A percentile compares a stretch with the other conserved stretches of the same genome.
Evolutionary conservation across 805 yeast species (phyloP).

Genomic region (Saccharomycopsis sp.): DNA sequence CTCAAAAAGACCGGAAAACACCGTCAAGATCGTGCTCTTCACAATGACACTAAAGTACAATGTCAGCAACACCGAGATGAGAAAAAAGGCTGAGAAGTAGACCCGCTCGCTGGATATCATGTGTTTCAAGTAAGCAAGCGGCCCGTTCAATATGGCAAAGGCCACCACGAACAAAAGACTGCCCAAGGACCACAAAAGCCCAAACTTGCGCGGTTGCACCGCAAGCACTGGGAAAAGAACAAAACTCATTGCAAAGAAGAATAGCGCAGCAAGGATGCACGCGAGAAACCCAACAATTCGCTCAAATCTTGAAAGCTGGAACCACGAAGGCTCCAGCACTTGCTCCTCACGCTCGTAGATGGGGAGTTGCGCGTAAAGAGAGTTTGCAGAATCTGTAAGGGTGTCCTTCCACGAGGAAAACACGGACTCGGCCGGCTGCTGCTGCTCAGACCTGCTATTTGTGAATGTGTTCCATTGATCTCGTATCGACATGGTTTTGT

Average conservation of each 20-base stretch:
- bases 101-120: conserved; percentile 67
- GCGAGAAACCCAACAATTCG: conserved; percentile 68
- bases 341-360: conserved; percentile 41
- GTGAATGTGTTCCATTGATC: conserved; percentile 19
- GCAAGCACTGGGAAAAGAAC: conserved; percentile 85
- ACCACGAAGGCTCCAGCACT: conserved; percentile 69
- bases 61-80: conserved; percentile 71
- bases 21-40: conserved; percentile 67
- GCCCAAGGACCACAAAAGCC: conserved; percentile 85
- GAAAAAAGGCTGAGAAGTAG: conserved; percentile 73
- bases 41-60: conserved; percentile 64
- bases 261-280: conserved; percentile 64
- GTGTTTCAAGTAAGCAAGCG: conserved; percentile 70
- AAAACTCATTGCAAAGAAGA: conserved; percentile 75
- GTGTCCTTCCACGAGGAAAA: conserved; percentile 16
- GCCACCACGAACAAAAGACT: conserved; percentile 78
- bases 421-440: conserved; percentile 4
- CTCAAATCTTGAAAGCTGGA: conserved; percentile 62
- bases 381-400: conserved; percentile 32
- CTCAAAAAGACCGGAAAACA: conserved; percentile 68
- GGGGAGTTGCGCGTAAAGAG: conserved; percentile 60
- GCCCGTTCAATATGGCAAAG: conserved; percentile 93
- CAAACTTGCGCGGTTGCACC: conserved; percentile 85
- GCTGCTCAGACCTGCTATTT: background rate
- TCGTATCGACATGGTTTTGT: conserved; percentile 14